Percentiles rank a stretch among this genome's conserved stretches.
phyloP scores from a whole-genome alignment of 257 asterid species.

The Solanum bulbocastanum region DNA sequence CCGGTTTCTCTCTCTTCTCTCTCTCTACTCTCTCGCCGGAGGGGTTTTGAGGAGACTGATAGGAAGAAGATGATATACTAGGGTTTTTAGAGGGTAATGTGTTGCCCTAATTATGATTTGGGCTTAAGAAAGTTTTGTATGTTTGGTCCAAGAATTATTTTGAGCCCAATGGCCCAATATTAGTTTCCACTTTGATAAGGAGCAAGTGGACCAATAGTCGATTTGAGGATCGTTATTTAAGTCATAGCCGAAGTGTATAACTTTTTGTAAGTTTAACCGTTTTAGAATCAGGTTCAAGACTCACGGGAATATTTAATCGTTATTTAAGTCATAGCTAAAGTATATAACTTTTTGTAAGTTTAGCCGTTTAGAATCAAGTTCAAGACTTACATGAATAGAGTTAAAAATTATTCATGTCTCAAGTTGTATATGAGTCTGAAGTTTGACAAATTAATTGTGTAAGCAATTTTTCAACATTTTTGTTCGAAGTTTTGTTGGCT shows the following conservation, averaged over 20 bases:
- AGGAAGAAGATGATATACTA: not conserved
- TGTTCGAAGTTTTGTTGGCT: not conserved
- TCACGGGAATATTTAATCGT: not conserved
- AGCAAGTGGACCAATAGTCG: not conserved
- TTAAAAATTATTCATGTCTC: not conserved
- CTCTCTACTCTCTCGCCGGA: not conserved
- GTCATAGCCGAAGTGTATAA: not conserved
- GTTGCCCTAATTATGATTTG: not conserved
- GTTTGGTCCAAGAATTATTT: not conserved
- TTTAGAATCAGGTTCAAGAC: not conserved
- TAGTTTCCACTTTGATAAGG: not conserved
- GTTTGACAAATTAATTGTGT: not conserved
- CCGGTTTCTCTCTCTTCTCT: not conserved
- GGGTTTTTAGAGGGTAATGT: not conserved
- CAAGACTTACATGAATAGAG: too few relatives aligned
- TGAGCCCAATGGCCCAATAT: not conserved
- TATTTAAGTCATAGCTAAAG: not conserved
- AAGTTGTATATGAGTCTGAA: not conserved
- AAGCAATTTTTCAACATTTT: not conserved
- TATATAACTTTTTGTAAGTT: not conserved
- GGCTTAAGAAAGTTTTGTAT: not conserved
- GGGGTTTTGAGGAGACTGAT: not conserved
- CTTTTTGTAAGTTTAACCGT: rapidly evolving
- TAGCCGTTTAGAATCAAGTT: not conserved
- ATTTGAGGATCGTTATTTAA: not conserved